Evolutionary conservation across 768 basidiomycete genomes (phyloP), one percentile per base, ranked within the genome.

Genomic region (Mrakia hoshinonis): DNA sequence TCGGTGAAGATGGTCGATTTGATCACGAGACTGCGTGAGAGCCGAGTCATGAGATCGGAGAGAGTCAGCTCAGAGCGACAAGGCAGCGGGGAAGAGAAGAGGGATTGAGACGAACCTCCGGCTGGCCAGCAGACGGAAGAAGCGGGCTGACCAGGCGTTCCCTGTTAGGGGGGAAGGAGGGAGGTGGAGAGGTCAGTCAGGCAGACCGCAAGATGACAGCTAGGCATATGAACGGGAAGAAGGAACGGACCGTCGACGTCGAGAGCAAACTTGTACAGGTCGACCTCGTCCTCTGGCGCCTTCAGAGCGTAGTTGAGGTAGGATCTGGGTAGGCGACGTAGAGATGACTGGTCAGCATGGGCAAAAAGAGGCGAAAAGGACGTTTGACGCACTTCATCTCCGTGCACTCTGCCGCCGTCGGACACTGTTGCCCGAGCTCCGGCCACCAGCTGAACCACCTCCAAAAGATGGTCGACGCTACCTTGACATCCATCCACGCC

Each of bases 401-500:
- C 3, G 26, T 1, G 12, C 63, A 65, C 15, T 24, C 46, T 24
- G 39, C 63, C 18, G 43, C 63, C 63, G 15, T 20, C 18, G 24
- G 20, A 24, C 63, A 65, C 63, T 65, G 63, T 31, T 65, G 63
- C 13, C 63, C 63, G 1, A 15, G 12, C 43, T 65, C 63, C 3
- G 63, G 63, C 63, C 63, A 65, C 63, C 63, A 65, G 22, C 43
- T 47, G 34, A 61, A 61, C 58, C 58, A 61, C 22, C 34, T 31
- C 58, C 58, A 61, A 22, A 61, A 61, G 13, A 61, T 61, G 18
- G 58, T 36, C 18, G 58, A 61, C 1, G 58, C 58, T 4, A 61
- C 15, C 36, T 61, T 61, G 12, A 61, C 58, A 13, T 61, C 58
- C 58, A 61, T 39, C 58, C 58, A 61, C 10, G 58, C 58, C 1